Evolutionary conservation across 495 filamentous ascomycete genomes (phyloP), one percentile per base, ranked within the genome.

Genomic region (Aspergillus panamensis): DNA sequence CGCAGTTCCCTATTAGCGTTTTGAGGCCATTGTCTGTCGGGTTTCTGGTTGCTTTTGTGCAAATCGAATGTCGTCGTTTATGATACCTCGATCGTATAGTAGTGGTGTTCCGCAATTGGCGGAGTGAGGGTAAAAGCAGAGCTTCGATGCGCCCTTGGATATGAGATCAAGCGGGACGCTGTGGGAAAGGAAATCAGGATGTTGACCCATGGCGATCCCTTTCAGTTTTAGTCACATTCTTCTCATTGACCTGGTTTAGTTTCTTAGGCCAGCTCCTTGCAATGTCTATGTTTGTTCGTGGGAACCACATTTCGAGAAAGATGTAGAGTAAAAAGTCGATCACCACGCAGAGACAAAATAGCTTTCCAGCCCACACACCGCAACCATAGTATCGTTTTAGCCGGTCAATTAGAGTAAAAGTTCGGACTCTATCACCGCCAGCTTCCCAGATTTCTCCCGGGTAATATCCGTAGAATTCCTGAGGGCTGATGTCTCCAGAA

Each of bases 381-480:
- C 94, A 98, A n/a, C 94, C 94, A 66, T 97, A 98, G 66, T 98
- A 97, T 25, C 92, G 75, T 71, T 98, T 98, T 20, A 98, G 70
- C 17, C 94, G 82, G 66, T 98, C 94, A 63, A 98, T 96, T 25
- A 98, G 81, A 1, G 91, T 90, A 71, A 94, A 95, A 69, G 88
- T 92, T 62, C 88, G 87, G 1, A 87, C 86, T 39, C 89, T 77
- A 43, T 91, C 91, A 49, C 87, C 82, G 62, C 87, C 87, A 12
- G 82, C 85, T 55, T 83, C 85, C 80, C 85, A 82, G 0, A 77
- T 79, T 61, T 82, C 77, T 20, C 80, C 84, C 3, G 80, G 79
- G 48, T 88, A 84, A 65, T 85, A 85, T 16, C 90, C 90, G 60
- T 95, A 95, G 65, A 96, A 96, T 60, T 96, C 91, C 48, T 87